These are phyloP conservation scores for Boletus sp. DNA, from an alignment of 1,284 basidiomycete genomes.

Conservation along the genomic window DNA sequence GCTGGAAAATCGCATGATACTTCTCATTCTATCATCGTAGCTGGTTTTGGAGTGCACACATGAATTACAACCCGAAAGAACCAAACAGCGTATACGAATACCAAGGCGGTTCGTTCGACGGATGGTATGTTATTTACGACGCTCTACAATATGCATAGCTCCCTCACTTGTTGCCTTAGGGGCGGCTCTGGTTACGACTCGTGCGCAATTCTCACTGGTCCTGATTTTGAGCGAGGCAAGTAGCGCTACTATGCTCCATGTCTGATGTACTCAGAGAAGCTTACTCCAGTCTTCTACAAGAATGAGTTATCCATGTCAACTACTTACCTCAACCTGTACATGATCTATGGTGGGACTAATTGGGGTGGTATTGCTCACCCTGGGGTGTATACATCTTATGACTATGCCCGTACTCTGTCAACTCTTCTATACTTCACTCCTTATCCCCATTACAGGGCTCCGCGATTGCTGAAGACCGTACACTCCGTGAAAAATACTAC, in stretches of 20 bases:
- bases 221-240: constrained; percentile 26
- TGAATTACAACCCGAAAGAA: constrained; percentile 36
- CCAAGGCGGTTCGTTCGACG: constrained; percentile 51
- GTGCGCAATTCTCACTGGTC: constrained; percentile 24
- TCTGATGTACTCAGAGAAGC: neutral
- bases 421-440: neutral
- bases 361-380: constrained; percentile 48
- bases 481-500: constrained; percentile 48
- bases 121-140: constrained; percentile 36
- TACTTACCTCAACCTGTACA: constrained; percentile 45
- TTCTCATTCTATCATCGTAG: constrained; percentile 7
- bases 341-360: constrained; percentile 50
- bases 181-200: constrained; percentile 21
- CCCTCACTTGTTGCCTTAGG: constrained; percentile 13
- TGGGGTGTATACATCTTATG: constrained; percentile 47
- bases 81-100: constrained; percentile 46
- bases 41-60: constrained; percentile 32
- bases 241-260: neutral
- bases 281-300: constrained; percentile 45
- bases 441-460: constrained; percentile 34
- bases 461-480: constrained; percentile 46
- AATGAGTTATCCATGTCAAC: constrained; percentile 46
- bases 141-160: neutral
- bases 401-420: constrained; percentile 36
- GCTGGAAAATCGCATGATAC: neutral